Base-by-base conservation (phyloP, 768 basidiomycete species). In the Dentipellis fragilis region DNA sequence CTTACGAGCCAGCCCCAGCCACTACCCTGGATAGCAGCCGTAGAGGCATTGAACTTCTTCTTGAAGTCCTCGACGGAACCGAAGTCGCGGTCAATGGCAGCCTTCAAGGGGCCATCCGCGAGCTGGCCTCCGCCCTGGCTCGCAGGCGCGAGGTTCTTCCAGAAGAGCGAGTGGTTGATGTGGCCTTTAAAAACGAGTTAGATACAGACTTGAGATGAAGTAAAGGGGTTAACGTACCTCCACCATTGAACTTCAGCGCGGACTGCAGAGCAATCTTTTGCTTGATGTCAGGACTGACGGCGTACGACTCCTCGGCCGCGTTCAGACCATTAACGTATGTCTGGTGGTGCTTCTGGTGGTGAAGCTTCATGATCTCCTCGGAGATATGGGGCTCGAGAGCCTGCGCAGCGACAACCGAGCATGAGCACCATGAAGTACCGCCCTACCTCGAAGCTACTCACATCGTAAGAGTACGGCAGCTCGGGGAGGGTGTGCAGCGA, bases 1-100 rank as follows among this genome's bases (percentile, higher is more conserved):
- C 87, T 66, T 65, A 93, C 91, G 66, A 96, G 78, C 94, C 93
- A 97, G 58, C 91, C 93, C 93, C 94, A 96, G 40, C 93, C 93
- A 52, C 87, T 89, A 23, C 93, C 94, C 67, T 96, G 94, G 57
- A 97, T 90, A 36, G 72, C 89, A 42, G 84, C 83, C 46, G 93
- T 91, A 45, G 85, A 78, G 37, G 88, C 71, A 71, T 95, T 97
- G 72, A 96, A 86, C 67, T 91, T 80, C 64, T 80, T 83, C 73
- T 83, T 83, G 62, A 96, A 66, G 52, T 69, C 73, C 0, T 93
- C 89, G 58, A 91, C 62, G 56, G 76, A 74, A 54, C 90, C 91
- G 63, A 85, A 97, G 36, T 75, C 67, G 19, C 73, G 62, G 7
- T 68, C 67, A 63, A 95, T 83, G 47, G 85, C 83, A 0, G 69